phyloP scores from a whole-genome alignment of 164 flowering plant genomes.

The Platanus orientalis region DNA sequence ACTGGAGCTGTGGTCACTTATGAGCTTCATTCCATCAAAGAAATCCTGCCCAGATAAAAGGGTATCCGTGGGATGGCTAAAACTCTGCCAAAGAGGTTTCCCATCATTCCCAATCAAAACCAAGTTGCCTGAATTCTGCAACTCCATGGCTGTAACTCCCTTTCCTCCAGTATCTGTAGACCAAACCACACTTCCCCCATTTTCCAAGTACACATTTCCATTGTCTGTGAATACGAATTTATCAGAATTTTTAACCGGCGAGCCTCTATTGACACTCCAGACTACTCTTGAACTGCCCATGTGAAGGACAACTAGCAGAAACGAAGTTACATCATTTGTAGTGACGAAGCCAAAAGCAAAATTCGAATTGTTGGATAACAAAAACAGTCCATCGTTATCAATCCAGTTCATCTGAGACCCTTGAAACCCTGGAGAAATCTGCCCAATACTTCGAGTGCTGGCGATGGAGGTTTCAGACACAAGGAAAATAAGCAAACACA shows the following conservation, averaged over 20 bases:
- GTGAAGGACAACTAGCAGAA: conserved; percentile 36
- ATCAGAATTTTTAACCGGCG: conserved; percentile 32
- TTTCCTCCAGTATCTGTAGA: conserved; percentile 37
- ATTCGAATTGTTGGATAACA: conserved; percentile 32
- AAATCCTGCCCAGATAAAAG: conserved; percentile 46
- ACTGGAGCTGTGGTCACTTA: conserved; percentile 24
- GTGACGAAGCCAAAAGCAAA: conserved; percentile 41
- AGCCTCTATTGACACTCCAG: conserved; percentile 58
- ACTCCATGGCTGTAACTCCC: conserved; percentile 36
- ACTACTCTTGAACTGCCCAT: conserved; percentile 27
- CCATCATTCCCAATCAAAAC: conserved; percentile 29
- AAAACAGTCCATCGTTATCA: conserved; percentile 39
- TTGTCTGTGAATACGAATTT: conserved; percentile 38
- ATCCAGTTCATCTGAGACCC: conserved; percentile 47
- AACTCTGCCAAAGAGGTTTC: conserved; percentile 49
- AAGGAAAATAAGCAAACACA: conserved; percentile 5
- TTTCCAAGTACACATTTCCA: conserved; percentile 41
- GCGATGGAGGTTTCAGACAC: conserved; percentile 13
- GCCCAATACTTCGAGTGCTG: conserved; percentile 16
- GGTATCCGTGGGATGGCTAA: conserved; percentile 50
- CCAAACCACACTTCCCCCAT: conserved; percentile 29
- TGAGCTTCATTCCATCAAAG: conserved; percentile 39
- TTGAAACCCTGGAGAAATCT: conserved; percentile 26
- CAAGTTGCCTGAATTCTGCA: conserved; percentile 48
- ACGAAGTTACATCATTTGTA: conserved; percentile 26